Base-by-base conservation (phyloP, 305 asterid genomes). In the Andrographis paniculata region DNA sequence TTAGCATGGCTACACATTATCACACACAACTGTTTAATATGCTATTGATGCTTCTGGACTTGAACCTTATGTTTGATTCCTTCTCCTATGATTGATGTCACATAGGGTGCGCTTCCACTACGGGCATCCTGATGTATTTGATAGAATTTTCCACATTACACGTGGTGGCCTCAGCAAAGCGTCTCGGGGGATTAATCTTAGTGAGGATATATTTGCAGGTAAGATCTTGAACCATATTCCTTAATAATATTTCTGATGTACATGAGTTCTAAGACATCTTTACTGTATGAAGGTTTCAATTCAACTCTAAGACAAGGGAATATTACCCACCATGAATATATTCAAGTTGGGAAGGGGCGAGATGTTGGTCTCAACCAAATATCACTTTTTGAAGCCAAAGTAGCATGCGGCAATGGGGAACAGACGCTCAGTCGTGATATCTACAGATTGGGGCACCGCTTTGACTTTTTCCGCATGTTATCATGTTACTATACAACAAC, bases 311-410 rank as follows among this genome's bases (percentile, higher is more conserved):
- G 99, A 53, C 89, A 94, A 48, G 99, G 99, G 61, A 91, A 91
- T 60, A 23, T 91, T 55, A 91, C 99, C 50, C 96, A 91, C 68
- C 99, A 91, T 49, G 99, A 87, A 65, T 91, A 87, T 55, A 83
- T 91, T 64, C 99, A 91, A 73, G 96, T 87, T 45, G 99, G 99
- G 56, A 91, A 87, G 73, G 99, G 96, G 21, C 69, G 99, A 62
- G 96, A 87, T 75, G 99, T 91, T 64, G 99, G 99, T 55, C 87
- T 91, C 45, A 91, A 91, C 74, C 99, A 91, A 68, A 91, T 91
- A 55, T 87, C 95, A 46, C 94, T 87, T 62, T 91, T 91, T 64
- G 99, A 91, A 71, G 96, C 99, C 48, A 91, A 91, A 77, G 99
- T 91, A 61, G 95, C 99, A 20, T 87, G 99, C 61, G 99, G 99